Percentiles rank a stretch among this genome's conserved stretches.
Evolutionary conservation across 148 eudicot genomes (phyloP).

Genomic region (Persicaria tinctoria): DNA sequence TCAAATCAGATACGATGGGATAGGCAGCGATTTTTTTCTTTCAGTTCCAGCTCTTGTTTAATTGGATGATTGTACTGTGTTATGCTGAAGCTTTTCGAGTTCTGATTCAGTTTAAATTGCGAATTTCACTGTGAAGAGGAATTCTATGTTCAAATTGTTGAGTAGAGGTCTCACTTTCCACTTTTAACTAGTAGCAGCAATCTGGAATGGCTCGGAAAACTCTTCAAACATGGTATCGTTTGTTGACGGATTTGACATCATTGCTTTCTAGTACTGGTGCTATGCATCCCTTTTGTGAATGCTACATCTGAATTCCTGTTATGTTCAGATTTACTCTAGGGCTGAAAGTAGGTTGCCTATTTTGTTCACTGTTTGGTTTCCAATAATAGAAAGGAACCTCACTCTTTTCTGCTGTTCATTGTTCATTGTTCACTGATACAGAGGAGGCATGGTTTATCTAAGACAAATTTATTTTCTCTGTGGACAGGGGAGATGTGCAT

Average conservation of each 20-base stretch:
- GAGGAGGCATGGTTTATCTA: not conserved
- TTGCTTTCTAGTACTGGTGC: not conserved
- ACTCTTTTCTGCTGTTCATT: not conserved
- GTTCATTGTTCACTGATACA: not conserved
- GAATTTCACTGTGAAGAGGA: not conserved
- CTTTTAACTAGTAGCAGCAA: not conserved
- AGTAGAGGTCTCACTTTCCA: not conserved
- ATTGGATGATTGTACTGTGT: not conserved
- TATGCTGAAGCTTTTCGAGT: not conserved
- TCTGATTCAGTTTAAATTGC: not conserved
- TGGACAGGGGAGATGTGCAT: slow-evolving; percentile 61
- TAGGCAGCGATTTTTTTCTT: not conserved
- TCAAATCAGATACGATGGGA: no score
- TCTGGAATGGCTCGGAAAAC: not conserved
- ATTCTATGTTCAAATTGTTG: not conserved
- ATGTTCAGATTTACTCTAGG: not conserved
- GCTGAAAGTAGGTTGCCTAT: not conserved
- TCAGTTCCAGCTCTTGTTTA: not conserved
- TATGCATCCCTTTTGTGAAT: not conserved
- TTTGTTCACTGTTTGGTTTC: not conserved
- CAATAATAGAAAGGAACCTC: not conserved
- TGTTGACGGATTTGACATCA: slow-evolving; percentile 1
- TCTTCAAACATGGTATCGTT: not conserved
- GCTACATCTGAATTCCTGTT: not conserved
- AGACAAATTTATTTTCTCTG: slow-evolving; percentile 4